These are phyloP conservation scores for Mortierella antarctica DNA, from an alignment of 192 early-diverging fungal species.

Conservation along the genomic window DNA sequence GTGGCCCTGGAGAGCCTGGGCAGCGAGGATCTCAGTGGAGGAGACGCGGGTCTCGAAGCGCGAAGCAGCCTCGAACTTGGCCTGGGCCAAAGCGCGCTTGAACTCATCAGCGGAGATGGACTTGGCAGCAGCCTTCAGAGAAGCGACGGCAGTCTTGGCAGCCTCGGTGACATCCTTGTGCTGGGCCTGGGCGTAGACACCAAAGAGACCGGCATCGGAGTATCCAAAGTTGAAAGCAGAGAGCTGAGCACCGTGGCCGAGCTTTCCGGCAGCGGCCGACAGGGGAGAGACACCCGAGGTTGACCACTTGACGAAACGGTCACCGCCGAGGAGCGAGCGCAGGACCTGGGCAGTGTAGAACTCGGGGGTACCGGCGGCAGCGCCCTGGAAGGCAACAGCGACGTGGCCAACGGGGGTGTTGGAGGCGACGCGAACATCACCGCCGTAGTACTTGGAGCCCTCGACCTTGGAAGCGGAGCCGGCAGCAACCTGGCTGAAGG, in stretches of 20 bases:
- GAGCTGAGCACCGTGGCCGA: slow-evolving; percentile 63
- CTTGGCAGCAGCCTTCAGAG: slow-evolving; percentile 67
- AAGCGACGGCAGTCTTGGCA: slow-evolving; percentile 65
- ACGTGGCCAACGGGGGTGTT: slow-evolving; percentile 68
- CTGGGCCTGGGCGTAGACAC: slow-evolving; percentile 75
- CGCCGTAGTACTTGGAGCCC: slow-evolving; percentile 83
- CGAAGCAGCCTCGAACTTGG: slow-evolving; percentile 65
- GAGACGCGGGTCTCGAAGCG: slow-evolving; percentile 59
- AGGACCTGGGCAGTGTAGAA: slow-evolving; percentile 75
- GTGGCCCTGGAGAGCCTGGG: slow-evolving; percentile 53
- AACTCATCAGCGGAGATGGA: slow-evolving; percentile 64
- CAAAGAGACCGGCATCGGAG: slow-evolving; percentile 93
- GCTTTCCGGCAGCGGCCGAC: slow-evolving; percentile 67
- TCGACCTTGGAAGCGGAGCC: slow-evolving; percentile 45
- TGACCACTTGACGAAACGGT: slow-evolving; percentile 72
- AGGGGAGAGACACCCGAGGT: slow-evolving; percentile 68
- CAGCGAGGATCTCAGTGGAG: slow-evolving; percentile 59
- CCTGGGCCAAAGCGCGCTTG: slow-evolving; percentile 73
- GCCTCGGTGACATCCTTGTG: slow-evolving; percentile 71
- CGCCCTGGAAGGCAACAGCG: slow-evolving; percentile 86
- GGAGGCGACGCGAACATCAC: slow-evolving; percentile 82
- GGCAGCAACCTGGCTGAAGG: slow-evolving; percentile 62
- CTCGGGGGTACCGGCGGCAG: slow-evolving; percentile 65
- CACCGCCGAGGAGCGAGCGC: slow-evolving; percentile 69
- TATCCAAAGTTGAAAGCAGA: slow-evolving; percentile 88